Evolutionary conservation across 2,329 filamentous ascomycete genomes (phyloP), one percentile per base, ranked within the genome.

Genomic region (Ophiosphaerella herpotricha): DNA sequence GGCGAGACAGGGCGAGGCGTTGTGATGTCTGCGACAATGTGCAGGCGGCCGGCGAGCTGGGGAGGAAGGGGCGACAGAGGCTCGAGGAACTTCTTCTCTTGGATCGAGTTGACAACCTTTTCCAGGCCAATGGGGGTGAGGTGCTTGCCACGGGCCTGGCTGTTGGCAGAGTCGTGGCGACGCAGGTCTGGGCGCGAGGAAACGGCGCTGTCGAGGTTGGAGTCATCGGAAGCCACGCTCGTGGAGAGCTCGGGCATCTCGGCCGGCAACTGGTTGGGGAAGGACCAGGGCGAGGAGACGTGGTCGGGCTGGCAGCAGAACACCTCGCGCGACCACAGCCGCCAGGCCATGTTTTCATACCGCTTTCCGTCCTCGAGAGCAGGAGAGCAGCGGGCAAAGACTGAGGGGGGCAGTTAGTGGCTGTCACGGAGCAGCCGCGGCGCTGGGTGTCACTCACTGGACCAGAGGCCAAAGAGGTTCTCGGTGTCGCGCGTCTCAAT

Each of bases 391-490:
- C 91, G 90, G 43, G 91, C 93, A 72, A 97, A 97, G 53, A 97
- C 91, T 94, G 70, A 52, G 29, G 9, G 46, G 42, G 35, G 37
- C 40, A 29, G 59, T 72, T 62, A 74, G 67, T 39, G 40, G 36
- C 23, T 38, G 31, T 32, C 38, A 8, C 14, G 12, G 13, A 9
- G 18, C 6, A 36, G 45, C 38, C 31, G n/a, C 14, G 40, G 31
- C 29, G 21, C 26, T 7, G 6, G 14, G 5, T 21, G 11, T 29
- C 39, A 82, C 89, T 83, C 77, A 96, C 91, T 90, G 74, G 91
- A 93, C 91, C 92, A 96, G 85, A 97, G 95, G 79, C 90, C 92
- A 77, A 94, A 95, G 43, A 97, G 85, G 71, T 92, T 95, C 77
- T 96, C 90, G 24, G 90, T 87, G 74, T 96, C 96, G 61, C 88